Percentiles rank a stretch among this genome's conserved stretches.
Evolutionary conservation across 2,329 filamentous ascomycete genomes (phyloP).

Genomic region (Fusarium sp.): DNA sequence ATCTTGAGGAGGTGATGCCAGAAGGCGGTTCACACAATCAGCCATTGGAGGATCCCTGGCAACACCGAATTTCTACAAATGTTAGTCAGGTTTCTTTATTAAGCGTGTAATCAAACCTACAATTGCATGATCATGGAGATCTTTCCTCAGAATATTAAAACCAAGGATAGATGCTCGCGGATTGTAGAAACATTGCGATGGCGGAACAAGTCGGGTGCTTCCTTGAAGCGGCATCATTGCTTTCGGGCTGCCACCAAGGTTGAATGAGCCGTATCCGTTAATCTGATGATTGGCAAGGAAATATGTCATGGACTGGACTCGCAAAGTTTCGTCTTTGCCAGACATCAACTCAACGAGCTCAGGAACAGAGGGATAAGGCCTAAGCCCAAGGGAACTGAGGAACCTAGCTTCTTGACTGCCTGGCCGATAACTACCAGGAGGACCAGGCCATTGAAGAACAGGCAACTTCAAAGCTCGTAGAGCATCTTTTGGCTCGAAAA

Average conservation of each 20-base stretch:
- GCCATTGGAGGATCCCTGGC: slow-evolving; percentile 82
- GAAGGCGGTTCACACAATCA: slow-evolving; percentile 79
- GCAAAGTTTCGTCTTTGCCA: slow-evolving; percentile 68
- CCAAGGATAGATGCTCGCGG: slow-evolving; percentile 80
- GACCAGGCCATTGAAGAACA: slow-evolving; percentile 84
- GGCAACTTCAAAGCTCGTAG: slow-evolving; percentile 79
- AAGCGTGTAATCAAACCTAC: slow-evolving; percentile 52
- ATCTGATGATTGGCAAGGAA: slow-evolving; percentile 84
- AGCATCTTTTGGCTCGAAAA: slow-evolving; percentile 82
- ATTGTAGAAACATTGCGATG: slow-evolving; percentile 86
- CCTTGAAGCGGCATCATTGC: slow-evolving; percentile 81
- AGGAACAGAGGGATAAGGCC: slow-evolving; percentile 75
- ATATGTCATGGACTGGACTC: slow-evolving; percentile 81
- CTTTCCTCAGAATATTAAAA: slow-evolving; percentile 80
- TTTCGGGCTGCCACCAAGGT: slow-evolving; percentile 66
- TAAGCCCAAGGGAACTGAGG: slow-evolving; percentile 78
- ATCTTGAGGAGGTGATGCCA: slow-evolving; percentile 78
- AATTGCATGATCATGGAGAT: slow-evolving; percentile 82
- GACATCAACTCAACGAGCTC: slow-evolving; percentile 86
- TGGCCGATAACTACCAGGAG: slow-evolving; percentile 71
- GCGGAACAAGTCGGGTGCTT: slow-evolving; percentile 75
- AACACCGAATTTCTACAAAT: slow-evolving; percentile 80
- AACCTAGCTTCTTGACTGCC: slow-evolving; percentile 80
- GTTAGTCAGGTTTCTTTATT: slow-evolving; percentile 16
- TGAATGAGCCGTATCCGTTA: slow-evolving; percentile 79